These are phyloP conservation scores for Simplicillium aogashimaense DNA, from an alignment of 2,329 filamentous ascomycete species.

Conservation along the genomic window DNA sequence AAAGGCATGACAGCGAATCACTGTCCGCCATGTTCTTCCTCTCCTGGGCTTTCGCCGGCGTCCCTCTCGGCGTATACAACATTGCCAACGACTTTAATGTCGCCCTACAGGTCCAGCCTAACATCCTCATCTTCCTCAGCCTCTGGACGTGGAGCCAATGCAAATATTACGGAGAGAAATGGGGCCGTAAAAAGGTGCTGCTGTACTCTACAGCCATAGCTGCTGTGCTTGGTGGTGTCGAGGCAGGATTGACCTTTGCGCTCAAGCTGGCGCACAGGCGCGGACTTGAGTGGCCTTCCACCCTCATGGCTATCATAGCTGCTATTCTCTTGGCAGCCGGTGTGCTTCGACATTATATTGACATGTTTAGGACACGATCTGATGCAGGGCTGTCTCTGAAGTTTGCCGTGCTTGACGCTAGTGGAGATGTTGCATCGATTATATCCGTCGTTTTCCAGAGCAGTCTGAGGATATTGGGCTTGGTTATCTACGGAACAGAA, in stretches of 20 bases:
- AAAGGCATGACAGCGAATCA: constrained; percentile 7
- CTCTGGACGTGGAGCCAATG: constrained; percentile 33
- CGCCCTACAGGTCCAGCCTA: constrained; percentile 30
- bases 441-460: constrained; percentile 54
- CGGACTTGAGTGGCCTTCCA: constrained; percentile 49
- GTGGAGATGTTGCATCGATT: constrained; percentile 58
- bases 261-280: constrained; percentile 33
- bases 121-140: constrained; percentile 31
- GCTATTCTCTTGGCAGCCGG: constrained; percentile 54
- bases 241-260: constrained; percentile 49
- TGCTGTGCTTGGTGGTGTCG: constrained; percentile 45
- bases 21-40: constrained; percentile 9
- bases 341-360: constrained; percentile 58
- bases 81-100: constrained; percentile 30
- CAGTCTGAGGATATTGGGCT: constrained; percentile 47
- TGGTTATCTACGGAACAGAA: constrained; percentile 59
- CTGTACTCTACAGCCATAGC: constrained; percentile 38
- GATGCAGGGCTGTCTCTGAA: constrained; percentile 57
- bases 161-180: constrained; percentile 22
- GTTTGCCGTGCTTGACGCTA: constrained; percentile 60
- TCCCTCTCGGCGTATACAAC: constrained; percentile 49
- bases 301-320: constrained; percentile 19
- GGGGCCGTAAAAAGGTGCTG: constrained; percentile 19
- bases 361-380: constrained; percentile 58
- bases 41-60: constrained; percentile 55